Evolutionary conservation across 1,139 yeast genomes (phyloP).

Genomic region (Candida sp.): DNA sequence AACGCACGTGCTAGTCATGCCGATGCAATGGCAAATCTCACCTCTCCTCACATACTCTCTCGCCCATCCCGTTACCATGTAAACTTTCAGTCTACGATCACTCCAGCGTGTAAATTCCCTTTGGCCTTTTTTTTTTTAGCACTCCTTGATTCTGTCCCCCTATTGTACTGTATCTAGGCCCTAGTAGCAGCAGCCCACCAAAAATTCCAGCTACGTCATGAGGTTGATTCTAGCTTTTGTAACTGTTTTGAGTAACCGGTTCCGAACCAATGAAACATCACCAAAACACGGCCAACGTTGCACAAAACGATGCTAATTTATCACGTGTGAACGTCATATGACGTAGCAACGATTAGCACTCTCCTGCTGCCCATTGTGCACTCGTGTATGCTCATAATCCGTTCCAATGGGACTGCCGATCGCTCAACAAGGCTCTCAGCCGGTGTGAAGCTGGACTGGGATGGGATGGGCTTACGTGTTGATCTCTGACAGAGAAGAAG

Average conservation of each 20-base stretch:
- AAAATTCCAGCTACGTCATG: slow-evolving; percentile 1
- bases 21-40: not conserved
- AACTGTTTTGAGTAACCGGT: not conserved
- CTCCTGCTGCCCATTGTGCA: no score
- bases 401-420: no score
- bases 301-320: not conserved
- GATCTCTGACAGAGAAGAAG: no score
- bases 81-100: not conserved
- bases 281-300: not conserved
- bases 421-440: no score
- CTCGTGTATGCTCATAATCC: not conserved
- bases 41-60: no score
- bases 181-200: no score
- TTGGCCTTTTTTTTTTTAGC: not conserved
- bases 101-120: not conserved
- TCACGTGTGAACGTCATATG: slow-evolving; percentile 1
- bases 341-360: not conserved
- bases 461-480: no score
- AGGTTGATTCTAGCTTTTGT: not conserved
- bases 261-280: not conserved
- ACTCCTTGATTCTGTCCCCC: not conserved
- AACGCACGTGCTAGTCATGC: not conserved
- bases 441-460: no score
- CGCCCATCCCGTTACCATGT: not conserved
- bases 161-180: not conserved